Conservation (phyloP, 75 land plant genomes). For the Pinus taeda region DNA sequence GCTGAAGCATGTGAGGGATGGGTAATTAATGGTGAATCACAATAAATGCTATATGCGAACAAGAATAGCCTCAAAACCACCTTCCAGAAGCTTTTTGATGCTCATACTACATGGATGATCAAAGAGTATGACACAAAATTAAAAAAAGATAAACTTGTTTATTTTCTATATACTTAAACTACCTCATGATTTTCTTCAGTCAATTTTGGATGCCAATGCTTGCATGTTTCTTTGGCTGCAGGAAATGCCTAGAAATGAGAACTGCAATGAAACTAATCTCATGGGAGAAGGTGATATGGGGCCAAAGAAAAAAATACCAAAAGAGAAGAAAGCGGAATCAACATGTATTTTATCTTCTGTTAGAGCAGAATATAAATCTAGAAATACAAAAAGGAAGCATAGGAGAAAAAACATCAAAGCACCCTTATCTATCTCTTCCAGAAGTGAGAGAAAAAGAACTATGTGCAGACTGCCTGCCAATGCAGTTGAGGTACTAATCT, state of each 20-base stretch:
- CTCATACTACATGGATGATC: too few relatives aligned
- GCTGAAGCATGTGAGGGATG: too few relatives aligned
- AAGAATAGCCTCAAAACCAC: too few relatives aligned
- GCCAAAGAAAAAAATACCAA: slow-evolving; percentile 31
- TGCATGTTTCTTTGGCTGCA: slow-evolving; percentile 11
- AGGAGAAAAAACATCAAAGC: slow-evolving; percentile 10
- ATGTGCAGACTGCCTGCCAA: slow-evolving; percentile 49
- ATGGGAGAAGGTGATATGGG: slow-evolving; percentile 86
- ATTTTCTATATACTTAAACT: not conserved
- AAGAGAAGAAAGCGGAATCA: slow-evolving; percentile 29
- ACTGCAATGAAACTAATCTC: slow-evolving; percentile 28
- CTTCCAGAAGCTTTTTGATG: too few relatives aligned
- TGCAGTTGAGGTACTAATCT: slow-evolving; percentile 56
- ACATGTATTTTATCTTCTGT: slow-evolving; percentile 18
- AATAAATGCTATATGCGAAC: too few relatives aligned
- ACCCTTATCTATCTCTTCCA: not conserved
- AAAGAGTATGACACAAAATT: too few relatives aligned
- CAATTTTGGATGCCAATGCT: not conserved
- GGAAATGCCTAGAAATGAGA: slow-evolving; percentile 79
- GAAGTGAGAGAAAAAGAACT: slow-evolving; percentile 14
- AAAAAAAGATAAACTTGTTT: too few relatives aligned
- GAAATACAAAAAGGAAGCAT: slow-evolving; percentile 9
- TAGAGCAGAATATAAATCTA: slow-evolving; percentile 10
- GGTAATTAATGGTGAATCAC: too few relatives aligned
- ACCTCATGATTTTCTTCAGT: slow-evolving; percentile 2